Evolutionary conservation across 208 protist species (phyloP).

Genomic region (Trichomonas vaginalis): DNA sequence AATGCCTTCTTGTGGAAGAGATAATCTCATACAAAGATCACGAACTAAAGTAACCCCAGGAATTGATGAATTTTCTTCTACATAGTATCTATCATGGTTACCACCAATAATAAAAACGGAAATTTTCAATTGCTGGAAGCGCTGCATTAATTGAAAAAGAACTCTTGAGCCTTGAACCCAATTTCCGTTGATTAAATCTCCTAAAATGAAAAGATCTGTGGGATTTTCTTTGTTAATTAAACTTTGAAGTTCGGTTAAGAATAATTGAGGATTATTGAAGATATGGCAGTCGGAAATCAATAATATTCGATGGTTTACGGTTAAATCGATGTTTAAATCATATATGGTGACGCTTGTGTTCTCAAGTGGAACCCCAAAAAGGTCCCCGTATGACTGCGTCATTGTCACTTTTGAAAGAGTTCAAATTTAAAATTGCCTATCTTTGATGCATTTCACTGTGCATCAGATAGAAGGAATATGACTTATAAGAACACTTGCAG

Average conservation of each 20-base stretch:
- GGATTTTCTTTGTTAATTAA: background rate
- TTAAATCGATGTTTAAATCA: background rate
- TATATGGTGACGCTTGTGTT: background rate
- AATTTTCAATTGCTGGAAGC: background rate
- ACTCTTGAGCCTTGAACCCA: background rate
- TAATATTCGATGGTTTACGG: background rate
- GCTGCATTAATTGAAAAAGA: background rate
- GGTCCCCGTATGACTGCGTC: background rate
- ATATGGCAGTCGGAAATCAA: background rate
- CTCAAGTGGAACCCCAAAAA: background rate
- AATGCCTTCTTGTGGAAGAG: background rate
- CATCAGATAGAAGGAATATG: too few species aligned
- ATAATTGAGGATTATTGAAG: background rate
- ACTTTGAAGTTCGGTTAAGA: background rate
- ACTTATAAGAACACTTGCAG: too few species aligned
- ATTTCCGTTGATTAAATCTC: background rate
- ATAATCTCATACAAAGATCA: background rate
- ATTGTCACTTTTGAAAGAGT: too few species aligned
- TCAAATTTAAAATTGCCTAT: too few species aligned
- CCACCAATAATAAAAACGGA: background rate
- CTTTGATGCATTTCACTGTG: too few species aligned
- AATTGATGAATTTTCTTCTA: background rate
- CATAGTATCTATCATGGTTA: background rate
- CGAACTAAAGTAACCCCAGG: background rate
- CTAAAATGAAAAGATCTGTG: background rate